Percentiles rank a stretch among this genome's conserved stretches.
Conservation (phyloP, 495 filamentous ascomycete genomes). For the Annulohypoxylon stygium region DNA sequence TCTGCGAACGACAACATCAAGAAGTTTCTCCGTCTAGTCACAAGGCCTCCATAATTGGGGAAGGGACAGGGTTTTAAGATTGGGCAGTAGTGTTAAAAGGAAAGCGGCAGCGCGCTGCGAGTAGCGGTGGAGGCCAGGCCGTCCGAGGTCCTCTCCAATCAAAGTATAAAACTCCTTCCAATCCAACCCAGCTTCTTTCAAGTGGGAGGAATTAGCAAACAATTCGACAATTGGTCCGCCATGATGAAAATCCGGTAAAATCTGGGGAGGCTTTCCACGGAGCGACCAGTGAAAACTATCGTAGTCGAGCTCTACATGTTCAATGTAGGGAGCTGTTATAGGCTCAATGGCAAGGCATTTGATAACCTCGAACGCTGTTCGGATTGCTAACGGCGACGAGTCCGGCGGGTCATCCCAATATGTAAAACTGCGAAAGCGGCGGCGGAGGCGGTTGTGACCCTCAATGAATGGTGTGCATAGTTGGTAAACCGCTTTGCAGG, state of each 20-base stretch:
- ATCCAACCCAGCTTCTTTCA: background rate
- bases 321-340: background rate
- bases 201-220: background rate
- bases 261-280: background rate
- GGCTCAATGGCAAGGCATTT: background rate
- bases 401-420: background rate
- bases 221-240: background rate
- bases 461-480: slow-evolving; percentile 1
- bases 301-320: background rate
- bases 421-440: background rate
- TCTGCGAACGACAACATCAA: background rate
- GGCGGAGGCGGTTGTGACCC: background rate
- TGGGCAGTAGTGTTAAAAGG: background rate
- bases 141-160: background rate
- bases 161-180: background rate
- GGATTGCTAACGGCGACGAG: background rate
- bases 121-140: background rate
- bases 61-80: background rate
- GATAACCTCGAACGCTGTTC: background rate
- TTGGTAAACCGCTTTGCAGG: background rate
- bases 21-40: background rate
- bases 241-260: background rate
- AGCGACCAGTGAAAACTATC: background rate
- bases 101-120: background rate
- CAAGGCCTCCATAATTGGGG: background rate